A percentile compares a stretch with the other conserved stretches of the same genome.
phyloP scores from a whole-genome alignment of 768 basidiomycete species.

The Lactifluus hygrophoroides region DNA sequence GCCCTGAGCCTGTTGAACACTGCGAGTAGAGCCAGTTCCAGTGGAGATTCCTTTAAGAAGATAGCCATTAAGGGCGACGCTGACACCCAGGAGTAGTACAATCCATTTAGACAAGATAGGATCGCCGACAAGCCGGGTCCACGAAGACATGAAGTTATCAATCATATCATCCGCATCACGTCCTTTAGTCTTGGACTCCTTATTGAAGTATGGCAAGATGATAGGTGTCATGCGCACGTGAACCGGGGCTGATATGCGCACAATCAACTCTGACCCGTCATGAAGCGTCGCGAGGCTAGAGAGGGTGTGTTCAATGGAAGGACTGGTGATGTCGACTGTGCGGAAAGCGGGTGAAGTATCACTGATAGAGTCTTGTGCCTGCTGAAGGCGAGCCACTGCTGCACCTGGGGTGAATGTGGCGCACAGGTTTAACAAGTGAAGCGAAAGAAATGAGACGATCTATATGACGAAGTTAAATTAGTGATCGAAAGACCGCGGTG shows the following conservation, averaged over 20 bases:
- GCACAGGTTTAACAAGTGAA: conserved; percentile 90
- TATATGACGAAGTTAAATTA: conserved; percentile 22
- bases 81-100: conserved; percentile 76
- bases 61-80: conserved; percentile 87
- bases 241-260: conserved; percentile 55
- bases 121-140: conserved; percentile 89
- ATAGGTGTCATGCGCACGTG: conserved; percentile 41
- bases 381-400: conserved; percentile 43
- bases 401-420: conserved; percentile 70
- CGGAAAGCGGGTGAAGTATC: conserved; percentile 27
- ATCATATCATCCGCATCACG: conserved; percentile 41
- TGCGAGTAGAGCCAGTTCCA: conserved; percentile 30
- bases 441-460: conserved; percentile 84
- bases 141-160: conserved; percentile 82
- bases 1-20: conserved; percentile 19
- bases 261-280: conserved; percentile 35
- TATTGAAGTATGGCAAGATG: conserved; percentile 19
- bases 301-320: conserved; percentile 43
- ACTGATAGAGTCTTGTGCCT: conserved; percentile 24
- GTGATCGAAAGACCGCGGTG: conserved; percentile 10
- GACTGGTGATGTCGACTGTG: conserved; percentile 64
- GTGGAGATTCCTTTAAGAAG: conserved; percentile 79
- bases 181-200: conserved; percentile 1
- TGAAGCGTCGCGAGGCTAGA: conserved; percentile 29
- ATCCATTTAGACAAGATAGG: conserved; percentile 95